Percentiles rank a stretch among this genome's conserved stretches.
Evolutionary conservation across 148 eudicot species (phyloP).

Genomic region (Camellia japonica): DNA sequence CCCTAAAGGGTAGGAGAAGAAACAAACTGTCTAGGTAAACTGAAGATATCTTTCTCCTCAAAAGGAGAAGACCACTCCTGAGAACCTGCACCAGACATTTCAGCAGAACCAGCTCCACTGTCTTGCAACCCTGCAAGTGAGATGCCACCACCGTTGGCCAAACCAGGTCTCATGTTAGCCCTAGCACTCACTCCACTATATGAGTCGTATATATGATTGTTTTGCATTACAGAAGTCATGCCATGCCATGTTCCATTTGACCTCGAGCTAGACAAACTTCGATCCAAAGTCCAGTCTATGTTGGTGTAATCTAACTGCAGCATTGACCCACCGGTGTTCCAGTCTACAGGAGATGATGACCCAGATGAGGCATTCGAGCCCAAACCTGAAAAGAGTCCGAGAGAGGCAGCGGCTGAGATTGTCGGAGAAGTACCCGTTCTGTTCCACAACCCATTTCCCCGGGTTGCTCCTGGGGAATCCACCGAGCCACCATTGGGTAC

Average conservation of each 20-base stretch:
- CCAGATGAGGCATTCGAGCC: constrained; percentile 68
- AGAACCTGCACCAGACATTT: constrained; percentile 41
- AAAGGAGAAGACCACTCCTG: constrained; percentile 96
- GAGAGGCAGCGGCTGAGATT: constrained; percentile 73
- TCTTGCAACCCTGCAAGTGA: constrained; percentile 54
- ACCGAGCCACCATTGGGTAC: constrained; percentile 39
- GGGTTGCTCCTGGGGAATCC: constrained; percentile 39
- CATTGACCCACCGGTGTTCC: constrained; percentile 70
- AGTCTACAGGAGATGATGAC: constrained; percentile 75
- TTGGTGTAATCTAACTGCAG: constrained; percentile 64
- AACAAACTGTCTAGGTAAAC: constrained; percentile 90
- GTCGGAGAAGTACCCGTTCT: constrained; percentile 51
- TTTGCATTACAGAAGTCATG: constrained; percentile 33
- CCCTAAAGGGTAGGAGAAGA: constrained; percentile 87
- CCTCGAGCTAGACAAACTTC: constrained; percentile 31
- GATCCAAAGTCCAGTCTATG: constrained; percentile 89
- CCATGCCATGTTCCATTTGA: constrained; percentile 50
- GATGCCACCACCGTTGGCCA: constrained; percentile 49
- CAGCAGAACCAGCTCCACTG: constrained; percentile 35
- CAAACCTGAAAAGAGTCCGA: constrained; percentile 78
- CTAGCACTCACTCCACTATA: constrained; percentile 38
- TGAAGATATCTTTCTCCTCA: constrained; percentile 88
- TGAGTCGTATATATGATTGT: constrained; percentile 36
- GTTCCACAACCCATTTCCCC: constrained; percentile 41
- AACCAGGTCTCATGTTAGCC: constrained; percentile 48